Conservation (phyloP, 1,284 basidiomycete genomes). For the Malassezia sp. region DNA sequence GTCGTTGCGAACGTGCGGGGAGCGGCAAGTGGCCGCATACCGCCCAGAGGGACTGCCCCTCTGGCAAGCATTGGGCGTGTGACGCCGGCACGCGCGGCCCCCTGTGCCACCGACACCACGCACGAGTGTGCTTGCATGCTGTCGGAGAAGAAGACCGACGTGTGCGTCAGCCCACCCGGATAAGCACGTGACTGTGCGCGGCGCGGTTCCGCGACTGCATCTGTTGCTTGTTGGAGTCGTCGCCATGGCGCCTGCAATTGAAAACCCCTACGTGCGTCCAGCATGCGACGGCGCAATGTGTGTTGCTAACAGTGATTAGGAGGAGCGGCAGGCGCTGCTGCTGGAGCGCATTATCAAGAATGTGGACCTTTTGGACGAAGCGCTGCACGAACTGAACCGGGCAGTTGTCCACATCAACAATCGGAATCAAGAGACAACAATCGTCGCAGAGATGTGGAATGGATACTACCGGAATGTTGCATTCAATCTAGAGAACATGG, state of each 20-base stretch:
- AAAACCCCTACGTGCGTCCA: conserved; percentile 18
- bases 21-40: too few relatives aligned
- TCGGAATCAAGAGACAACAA: conserved; percentile 37
- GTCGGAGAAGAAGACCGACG: too few relatives aligned
- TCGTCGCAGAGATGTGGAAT: conserved; percentile 40
- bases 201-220: neutral
- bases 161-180: too few relatives aligned
- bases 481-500: conserved; percentile 40
- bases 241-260: conserved; percentile 15
- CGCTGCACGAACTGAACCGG: conserved; percentile 60
- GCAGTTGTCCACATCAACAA: conserved; percentile 53
- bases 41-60: too few relatives aligned
- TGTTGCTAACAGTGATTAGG: conserved; percentile 53
- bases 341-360: conserved; percentile 82
- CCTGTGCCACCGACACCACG: too few relatives aligned
- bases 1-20: too few relatives aligned
- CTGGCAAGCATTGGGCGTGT: too few relatives aligned
- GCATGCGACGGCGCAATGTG: too few relatives aligned
- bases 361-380: conserved; percentile 54
- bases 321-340: conserved; percentile 75
- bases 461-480: conserved; percentile 42
- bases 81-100: too few relatives aligned
- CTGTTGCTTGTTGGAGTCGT: too few relatives aligned
- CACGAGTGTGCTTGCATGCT: too few relatives aligned
- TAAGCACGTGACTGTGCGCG: too few relatives aligned